These are phyloP conservation scores for Russula foetens DNA, from an alignment of 768 basidiomycete genomes.

Conservation along the genomic window DNA sequence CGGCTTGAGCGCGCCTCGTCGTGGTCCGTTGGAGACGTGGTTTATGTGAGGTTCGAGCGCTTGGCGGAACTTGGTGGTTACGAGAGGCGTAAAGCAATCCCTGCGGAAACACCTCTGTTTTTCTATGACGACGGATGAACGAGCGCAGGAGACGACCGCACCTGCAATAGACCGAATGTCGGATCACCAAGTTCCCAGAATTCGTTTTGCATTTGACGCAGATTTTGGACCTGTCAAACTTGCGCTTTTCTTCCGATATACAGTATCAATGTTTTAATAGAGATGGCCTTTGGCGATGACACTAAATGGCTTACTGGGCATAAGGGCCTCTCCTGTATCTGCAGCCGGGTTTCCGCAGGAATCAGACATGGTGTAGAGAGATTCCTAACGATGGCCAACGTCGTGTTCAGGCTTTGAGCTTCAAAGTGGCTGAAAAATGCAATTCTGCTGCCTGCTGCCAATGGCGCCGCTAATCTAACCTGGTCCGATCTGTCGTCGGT, in stretches of 20 bases:
- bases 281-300: neutral
- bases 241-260: conserved; percentile 43
- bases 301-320: conserved; percentile 46
- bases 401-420: no score
- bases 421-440: no score
- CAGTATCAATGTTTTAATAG: neutral
- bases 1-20: conserved; percentile 55
- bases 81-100: conserved; percentile 58
- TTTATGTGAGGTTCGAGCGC: conserved; percentile 60
- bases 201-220: conserved; percentile 73
- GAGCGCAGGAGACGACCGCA: conserved; percentile 28
- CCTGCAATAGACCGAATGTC: conserved; percentile 85
- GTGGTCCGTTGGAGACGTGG: conserved; percentile 41
- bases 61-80: conserved; percentile 56
- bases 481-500: no score
- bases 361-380: conserved; percentile 11
- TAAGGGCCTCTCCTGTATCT: conserved; percentile 48
- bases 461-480: no score
- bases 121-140: neutral
- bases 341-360: conserved; percentile 55
- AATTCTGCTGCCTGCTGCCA: no score
- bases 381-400: neutral
- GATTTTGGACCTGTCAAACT: conserved; percentile 54
- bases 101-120: conserved; percentile 27
- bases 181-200: conserved; percentile 59